Base-by-base conservation (phyloP, 2,329 filamentous ascomycete genomes). In the Fonsecaea multimorphosa region DNA sequence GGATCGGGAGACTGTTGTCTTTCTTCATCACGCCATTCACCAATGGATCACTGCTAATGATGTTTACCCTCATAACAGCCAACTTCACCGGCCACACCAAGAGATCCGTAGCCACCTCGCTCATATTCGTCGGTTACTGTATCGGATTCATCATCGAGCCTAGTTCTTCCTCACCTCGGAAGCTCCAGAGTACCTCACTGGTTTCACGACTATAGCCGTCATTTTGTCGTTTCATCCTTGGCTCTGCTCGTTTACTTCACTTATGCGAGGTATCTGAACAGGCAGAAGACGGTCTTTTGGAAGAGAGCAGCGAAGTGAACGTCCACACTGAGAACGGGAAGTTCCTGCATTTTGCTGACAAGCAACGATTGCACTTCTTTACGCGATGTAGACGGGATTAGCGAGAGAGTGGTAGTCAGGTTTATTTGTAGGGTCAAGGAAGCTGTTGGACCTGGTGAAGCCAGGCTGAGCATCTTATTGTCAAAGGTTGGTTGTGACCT, bases 51-150 rank as follows among this genome's bases (percentile, higher is more conserved):
- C 24, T 49, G 24, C 44, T 14, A 9, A 34, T 86, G 76, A 81
- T 78, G 58, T 72, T 86, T 63, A 85, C 82, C 0, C 83, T 85
- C 72, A 77, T 86, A 31, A 82, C 77, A 64, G 81, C 78, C 11
- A 86, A 86, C 71, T 76, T 86, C 14, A 83, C 82, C 0, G 84
- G 84, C 0, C 84, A 82, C 56, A 86, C 84, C 0, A 86, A 86
- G 76, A 86, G 85, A 72, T 81, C 84, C 70, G 73, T 84, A 2
- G 85, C 82, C 0, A 80, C 77, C 1, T 83, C 82, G 0, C 73
- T 84, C 31, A 69, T 86, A 9, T 85, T 86, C 59, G 80, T 81
- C 0, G 84, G 81, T 0, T 86, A 85, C 67, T 85, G 83, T 64
- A 79, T 84, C 3, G 84, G 83, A 0, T 83, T 84, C 73, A 85